Evolutionary conservation across 78 protist species (phyloP).

Genomic region (Isochrysis galbana): DNA sequence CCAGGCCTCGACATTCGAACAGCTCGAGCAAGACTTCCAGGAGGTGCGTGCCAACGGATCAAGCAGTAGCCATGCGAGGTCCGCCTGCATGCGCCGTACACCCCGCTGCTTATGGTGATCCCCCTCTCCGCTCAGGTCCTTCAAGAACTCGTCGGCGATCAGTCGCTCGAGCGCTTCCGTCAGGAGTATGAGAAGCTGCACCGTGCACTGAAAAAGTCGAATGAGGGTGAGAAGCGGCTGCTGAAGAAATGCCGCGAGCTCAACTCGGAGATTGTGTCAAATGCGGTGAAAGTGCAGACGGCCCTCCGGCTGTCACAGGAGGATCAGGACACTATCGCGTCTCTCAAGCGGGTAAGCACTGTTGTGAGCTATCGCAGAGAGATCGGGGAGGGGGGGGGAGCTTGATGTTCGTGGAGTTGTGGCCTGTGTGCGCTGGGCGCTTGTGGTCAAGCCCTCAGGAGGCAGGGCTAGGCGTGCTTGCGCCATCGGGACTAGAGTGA

Average conservation of each 20-base stretch:
- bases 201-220: constrained; percentile 79
- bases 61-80: not conserved
- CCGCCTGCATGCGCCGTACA: not conserved
- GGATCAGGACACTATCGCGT: constrained; percentile 77
- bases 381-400: no score
- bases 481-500: no score
- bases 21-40: constrained; percentile 21
- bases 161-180: constrained; percentile 72
- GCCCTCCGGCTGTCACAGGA: constrained; percentile 74
- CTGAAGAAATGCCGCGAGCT: constrained; percentile 70
- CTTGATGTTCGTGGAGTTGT: no score
- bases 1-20: no score
- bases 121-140: no score
- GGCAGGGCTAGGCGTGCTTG: no score
- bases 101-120: constrained; percentile 32
- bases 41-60: constrained; percentile 22
- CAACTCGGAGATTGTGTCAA: constrained; percentile 62
- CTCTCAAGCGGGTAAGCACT: constrained; percentile 63
- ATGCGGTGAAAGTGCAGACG: constrained; percentile 65
- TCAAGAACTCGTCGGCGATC: constrained; percentile 71
- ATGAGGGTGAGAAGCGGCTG: constrained; percentile 83
- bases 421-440: no score
- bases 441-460: no score
- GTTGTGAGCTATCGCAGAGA: no score
- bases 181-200: constrained; percentile 77